phyloP scores from a whole-genome alignment of 225 moss, liverwort and hornwort species.

The Thuidium tamariscinum region DNA sequence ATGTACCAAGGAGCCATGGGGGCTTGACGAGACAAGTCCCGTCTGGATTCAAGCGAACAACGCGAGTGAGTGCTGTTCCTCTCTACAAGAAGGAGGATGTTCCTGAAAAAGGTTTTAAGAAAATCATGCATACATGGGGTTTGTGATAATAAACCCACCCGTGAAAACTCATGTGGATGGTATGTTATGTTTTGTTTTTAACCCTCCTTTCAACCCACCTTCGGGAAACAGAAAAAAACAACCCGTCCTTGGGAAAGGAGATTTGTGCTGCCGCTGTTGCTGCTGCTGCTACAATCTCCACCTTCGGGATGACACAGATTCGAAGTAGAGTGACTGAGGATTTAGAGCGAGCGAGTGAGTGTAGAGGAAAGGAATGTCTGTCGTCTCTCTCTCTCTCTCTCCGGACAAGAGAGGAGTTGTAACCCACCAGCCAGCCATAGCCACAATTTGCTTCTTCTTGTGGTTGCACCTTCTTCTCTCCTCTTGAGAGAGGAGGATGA shows the following conservation, averaged over 20 bases:
- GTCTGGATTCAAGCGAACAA: neutral
- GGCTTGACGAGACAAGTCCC: neutral
- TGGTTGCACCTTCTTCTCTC: neutral
- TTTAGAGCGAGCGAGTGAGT: slow-evolving; percentile 1
- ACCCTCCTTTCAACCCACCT: neutral
- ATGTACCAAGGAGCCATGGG: slow-evolving; percentile 40
- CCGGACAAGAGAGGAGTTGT: neutral
- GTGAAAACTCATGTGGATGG: neutral
- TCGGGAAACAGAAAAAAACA: neutral
- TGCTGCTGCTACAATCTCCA: neutral
- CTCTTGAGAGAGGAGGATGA: neutral
- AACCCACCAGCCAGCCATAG: neutral
- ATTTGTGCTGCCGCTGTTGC: neutral
- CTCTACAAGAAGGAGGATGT: slow-evolving; percentile 11
- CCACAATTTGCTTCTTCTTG: neutral
- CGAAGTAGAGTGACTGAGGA: neutral
- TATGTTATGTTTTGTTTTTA: neutral
- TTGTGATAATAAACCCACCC: neutral
- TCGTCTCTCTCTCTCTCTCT: neutral
- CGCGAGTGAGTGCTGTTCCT: neutral
- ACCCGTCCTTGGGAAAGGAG: slow-evolving; percentile 5
- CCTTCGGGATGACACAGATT: neutral
- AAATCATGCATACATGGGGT: neutral
- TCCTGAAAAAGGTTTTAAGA: neutral
- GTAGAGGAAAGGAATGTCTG: slow-evolving; percentile 1